Conservation (phyloP, 2,329 filamentous ascomycete species). For the Chaetothyriales sp. region DNA sequence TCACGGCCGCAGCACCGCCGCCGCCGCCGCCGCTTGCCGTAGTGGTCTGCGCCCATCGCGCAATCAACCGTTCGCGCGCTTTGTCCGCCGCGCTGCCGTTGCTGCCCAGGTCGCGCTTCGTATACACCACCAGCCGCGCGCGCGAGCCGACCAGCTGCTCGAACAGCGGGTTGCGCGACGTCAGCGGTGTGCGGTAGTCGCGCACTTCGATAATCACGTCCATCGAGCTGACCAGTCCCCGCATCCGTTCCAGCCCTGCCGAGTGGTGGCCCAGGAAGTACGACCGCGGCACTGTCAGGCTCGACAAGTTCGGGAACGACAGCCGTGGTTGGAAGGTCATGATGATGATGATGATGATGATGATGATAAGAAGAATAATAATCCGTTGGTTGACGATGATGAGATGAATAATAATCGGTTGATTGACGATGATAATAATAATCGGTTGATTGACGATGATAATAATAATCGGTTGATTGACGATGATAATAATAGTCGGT, state of each 20-base stretch:
- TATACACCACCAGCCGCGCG: slow-evolving; percentile 74
- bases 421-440: background rate
- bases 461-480: too few relatives aligned
- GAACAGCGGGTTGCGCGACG: slow-evolving; percentile 79
- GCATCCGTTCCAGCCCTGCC: slow-evolving; percentile 69
- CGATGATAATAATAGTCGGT: background rate
- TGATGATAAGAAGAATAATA: background rate
- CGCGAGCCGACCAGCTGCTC: slow-evolving; percentile 61
- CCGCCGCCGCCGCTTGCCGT: too few relatives aligned
- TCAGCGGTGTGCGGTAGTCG: slow-evolving; percentile 80
- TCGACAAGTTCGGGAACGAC: slow-evolving; percentile 57
- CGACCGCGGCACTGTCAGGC: slow-evolving; percentile 55
- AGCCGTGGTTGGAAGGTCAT: slow-evolving; percentile 56
- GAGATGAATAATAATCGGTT: too few relatives aligned
- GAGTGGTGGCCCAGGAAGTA: slow-evolving; percentile 94
- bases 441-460: background rate
- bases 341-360: background rate
- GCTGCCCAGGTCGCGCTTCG: slow-evolving; percentile 65
- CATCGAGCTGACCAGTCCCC: slow-evolving; percentile 62
- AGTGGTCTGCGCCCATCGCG: slow-evolving; percentile 13
- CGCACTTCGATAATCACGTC: slow-evolving; percentile 88
- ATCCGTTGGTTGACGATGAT: background rate
- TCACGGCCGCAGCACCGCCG: background rate
- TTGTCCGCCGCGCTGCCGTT: slow-evolving; percentile 27
- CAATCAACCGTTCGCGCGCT: slow-evolving; percentile 24